Evolutionary conservation across 805 yeast species (phyloP), one percentile per base, ranked within the genome.

Genomic region (Saccharomycopsis fibuligera): DNA sequence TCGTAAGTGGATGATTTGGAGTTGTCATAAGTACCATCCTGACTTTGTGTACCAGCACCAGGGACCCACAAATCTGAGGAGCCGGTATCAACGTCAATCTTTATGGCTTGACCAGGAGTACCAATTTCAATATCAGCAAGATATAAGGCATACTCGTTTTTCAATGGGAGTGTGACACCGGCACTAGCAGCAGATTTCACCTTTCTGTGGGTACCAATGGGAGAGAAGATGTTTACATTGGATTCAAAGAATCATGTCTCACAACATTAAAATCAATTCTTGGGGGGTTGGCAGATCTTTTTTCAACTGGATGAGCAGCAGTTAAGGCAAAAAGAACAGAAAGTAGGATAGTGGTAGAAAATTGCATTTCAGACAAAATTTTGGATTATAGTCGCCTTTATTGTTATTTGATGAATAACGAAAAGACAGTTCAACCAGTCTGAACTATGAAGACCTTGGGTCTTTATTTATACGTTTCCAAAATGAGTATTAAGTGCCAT

Each of bases 81-180:
- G 1, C 66, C 66, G 37, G 66, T 63, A 39, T 62, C 66, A 19
- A 62, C 43, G n/a, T 48, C 56, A 17, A 62, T 61, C 8, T 47
- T 22, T 21, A 60, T 46, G 10, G 48, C 46, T 46, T 61, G 62
- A 5, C 35, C 29, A 42, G 61, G 56, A 21, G 64, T 57, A 35
- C 66, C 66, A 25, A 62, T 54, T 17, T 60, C 53, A 3, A 64
- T 64, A 29, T 60, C 58, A 12, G 69, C 59, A 33, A 49, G 39
- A 38, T 49, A 49, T 35, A 49, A 77, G 9, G 69, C 61, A 14
- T 58, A 51, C 45, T 68, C 64, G 54, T 75, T 76, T 10, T 59
- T 57, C 27, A 76, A 53, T 4, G 45, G 45, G 62, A 67, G 41
- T 67, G 64, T 35, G 60, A 47, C 4, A 27, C 51, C 48, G 4